A percentile compares a stretch with the other conserved stretches of the same genome.
Evolutionary conservation across 2,329 filamentous ascomycete species (phyloP).

Genomic region (Claviceps pusilla): DNA sequence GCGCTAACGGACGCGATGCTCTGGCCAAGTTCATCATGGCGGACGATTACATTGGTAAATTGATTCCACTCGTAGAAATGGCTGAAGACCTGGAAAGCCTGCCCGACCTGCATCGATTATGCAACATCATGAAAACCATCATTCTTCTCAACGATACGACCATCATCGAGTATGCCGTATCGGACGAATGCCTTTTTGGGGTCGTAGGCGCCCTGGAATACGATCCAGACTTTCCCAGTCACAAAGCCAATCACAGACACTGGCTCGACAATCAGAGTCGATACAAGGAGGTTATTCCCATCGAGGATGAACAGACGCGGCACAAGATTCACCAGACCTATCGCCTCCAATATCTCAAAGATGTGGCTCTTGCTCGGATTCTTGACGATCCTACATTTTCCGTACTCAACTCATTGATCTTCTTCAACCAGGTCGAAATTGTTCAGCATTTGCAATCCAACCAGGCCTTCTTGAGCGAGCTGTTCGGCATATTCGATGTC

Average conservation of each 20-base stretch:
- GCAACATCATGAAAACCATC: slow-evolving; percentile 95
- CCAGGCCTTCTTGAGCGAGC: slow-evolving; percentile 58
- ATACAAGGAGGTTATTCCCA: slow-evolving; percentile 91
- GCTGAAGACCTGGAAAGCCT: slow-evolving; percentile 87
- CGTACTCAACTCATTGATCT: slow-evolving; percentile 92
- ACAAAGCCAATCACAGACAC: slow-evolving; percentile 92
- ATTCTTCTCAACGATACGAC: slow-evolving; percentile 88
- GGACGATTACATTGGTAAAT: slow-evolving; percentile 74
- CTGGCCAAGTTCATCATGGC: slow-evolving; percentile 74
- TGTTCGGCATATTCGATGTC: slow-evolving; percentile 71
- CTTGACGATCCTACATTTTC: slow-evolving; percentile 96
- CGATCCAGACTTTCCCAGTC: slow-evolving; percentile 91
- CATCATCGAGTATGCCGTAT: slow-evolving; percentile 88
- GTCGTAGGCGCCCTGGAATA: slow-evolving; percentile 95
- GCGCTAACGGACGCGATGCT: slow-evolving; percentile 64
- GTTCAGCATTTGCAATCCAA: slow-evolving; percentile 87
- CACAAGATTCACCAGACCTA: slow-evolving; percentile 95
- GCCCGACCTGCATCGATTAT: slow-evolving; percentile 73
- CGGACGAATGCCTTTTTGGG: slow-evolving; percentile 74
- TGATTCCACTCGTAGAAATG: slow-evolving; percentile 72
- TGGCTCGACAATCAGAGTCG: slow-evolving; percentile 79
- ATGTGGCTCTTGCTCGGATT: slow-evolving; percentile 92
- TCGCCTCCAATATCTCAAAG: slow-evolving; percentile 88
- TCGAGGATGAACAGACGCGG: slow-evolving; percentile 66
- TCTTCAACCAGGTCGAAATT: slow-evolving; percentile 98